Conservation (phyloP, 257 asterid species). For the Solanum bulbocastanum region DNA sequence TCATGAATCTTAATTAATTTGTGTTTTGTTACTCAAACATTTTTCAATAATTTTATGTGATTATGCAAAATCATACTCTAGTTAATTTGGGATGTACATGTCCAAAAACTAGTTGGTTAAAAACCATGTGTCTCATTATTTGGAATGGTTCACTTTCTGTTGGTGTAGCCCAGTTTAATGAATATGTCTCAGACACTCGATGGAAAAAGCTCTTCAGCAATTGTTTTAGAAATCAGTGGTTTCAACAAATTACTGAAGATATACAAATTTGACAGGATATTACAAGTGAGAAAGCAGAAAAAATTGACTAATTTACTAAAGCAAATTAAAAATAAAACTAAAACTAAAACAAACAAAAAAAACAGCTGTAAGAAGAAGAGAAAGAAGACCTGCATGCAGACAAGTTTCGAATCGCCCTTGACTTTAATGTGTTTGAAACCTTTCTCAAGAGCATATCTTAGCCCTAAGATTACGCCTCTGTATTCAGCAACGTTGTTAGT, state of each 20-base stretch:
- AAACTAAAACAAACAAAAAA: neutral
- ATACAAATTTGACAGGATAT: neutral
- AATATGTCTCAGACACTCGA: neutral
- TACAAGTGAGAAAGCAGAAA: neutral
- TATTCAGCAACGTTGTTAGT: slow-evolving; percentile 94
- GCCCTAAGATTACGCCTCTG: slow-evolving; percentile 78
- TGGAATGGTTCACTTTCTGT: neutral
- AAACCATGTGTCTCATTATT: neutral
- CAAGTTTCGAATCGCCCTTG: slow-evolving; percentile 97
- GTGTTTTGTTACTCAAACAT: neutral
- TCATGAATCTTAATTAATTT: neutral
- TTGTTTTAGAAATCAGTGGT: neutral
- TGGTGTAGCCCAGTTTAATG: neutral
- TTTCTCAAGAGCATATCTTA: slow-evolving; percentile 71
- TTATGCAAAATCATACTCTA: neutral
- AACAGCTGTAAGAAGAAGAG: neutral
- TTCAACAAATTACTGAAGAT: neutral
- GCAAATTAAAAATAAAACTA: neutral
- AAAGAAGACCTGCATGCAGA: slow-evolving; percentile 89
- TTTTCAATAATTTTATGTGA: neutral
- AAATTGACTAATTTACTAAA: neutral
- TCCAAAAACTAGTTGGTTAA: neutral
- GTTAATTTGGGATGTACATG: neutral
- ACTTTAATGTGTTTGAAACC: slow-evolving; percentile 81
- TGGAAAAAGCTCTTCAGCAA: neutral